Base-by-base conservation (phyloP, 352 stramenopile genomes). In the Pythium grandisporangium region DNA sequence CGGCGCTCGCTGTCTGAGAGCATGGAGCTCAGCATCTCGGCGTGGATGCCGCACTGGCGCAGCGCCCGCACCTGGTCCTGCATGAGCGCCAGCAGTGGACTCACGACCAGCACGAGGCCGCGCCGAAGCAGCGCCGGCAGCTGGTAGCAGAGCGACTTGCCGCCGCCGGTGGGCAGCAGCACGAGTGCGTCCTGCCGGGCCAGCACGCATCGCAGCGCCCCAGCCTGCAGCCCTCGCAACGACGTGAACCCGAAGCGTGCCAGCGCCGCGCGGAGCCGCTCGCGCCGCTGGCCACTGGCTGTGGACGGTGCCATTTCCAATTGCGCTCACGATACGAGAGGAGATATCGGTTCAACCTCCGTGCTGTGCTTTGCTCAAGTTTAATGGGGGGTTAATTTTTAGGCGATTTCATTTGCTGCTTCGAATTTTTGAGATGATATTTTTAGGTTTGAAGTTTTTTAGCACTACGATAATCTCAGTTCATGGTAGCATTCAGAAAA, bases 121-220 rank as follows among this genome's bases (percentile, higher is more conserved):
- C 58, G 60, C 25, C 79, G 50, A 22, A 87, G 49, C 35, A 79
- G 56, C 19, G 71, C 66, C 1, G 67, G 95, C 3, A 99, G 60
- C 36, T 98, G 92, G 57, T 98, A 99, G 57, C 90, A 98, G 12
- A 99, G 69, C 27, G 84, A 97, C 61, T 99, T 99, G 45, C 96
- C 96, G 24, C 92, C 92, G 5, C 96, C 96, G 11, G 96, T 99
- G n/a, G 95, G 90, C 53, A 98, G 86, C 6, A 99, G 74, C 26
- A 98, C 66, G 12, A 98, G 39, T 13, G 70, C 60, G 55, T 84
- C 58, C 30, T 72, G 63, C 21, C 48, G 48, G 3, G 46, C 55
- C 10, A 81, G 36, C 35, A 77, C 68, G 20, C 58, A 63, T 13
- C 65, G 63, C 38, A 81, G 25, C 23, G 63, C 68, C 2, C 63